phyloP scores from a whole-genome alignment of 768 basidiomycete genomes.

The Suillus paluster region DNA sequence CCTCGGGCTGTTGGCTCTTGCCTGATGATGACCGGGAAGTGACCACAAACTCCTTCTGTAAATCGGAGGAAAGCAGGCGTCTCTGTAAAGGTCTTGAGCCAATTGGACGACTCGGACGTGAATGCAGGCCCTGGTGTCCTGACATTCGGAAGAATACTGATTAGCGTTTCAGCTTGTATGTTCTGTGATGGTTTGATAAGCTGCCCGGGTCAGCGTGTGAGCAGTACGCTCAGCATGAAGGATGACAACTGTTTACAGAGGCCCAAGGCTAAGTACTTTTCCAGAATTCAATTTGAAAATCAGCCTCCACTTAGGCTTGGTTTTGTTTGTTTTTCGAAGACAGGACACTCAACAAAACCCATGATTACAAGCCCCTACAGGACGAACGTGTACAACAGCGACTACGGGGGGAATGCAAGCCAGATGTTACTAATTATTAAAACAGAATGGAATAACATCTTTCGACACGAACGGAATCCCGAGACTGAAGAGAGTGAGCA shows the following conservation, averaged over 20 bases:
- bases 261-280: background rate
- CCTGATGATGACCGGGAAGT: constrained; percentile 20
- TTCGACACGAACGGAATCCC: background rate
- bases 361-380: background rate
- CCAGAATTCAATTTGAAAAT: background rate
- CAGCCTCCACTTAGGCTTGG: background rate
- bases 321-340: background rate
- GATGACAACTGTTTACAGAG: background rate
- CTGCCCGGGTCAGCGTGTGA: background rate
- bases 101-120: constrained; percentile 1
- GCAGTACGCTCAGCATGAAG: background rate
- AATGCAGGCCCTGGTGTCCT: background rate
- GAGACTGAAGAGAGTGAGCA: background rate
- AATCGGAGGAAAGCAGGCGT: background rate
- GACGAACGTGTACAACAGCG: background rate
- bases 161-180: background rate
- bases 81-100: constrained; percentile 4
- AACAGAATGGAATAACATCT: background rate
- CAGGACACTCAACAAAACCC: background rate
- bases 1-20: background rate
- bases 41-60: constrained; percentile 18
- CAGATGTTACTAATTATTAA: background rate
- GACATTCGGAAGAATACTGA: background rate
- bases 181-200: background rate
- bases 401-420: background rate